A percentile compares a stretch with the other conserved stretches of the same genome.
Evolutionary conservation across 768 basidiomycete species (phyloP).

Genomic region (Ramaria rubella): DNA sequence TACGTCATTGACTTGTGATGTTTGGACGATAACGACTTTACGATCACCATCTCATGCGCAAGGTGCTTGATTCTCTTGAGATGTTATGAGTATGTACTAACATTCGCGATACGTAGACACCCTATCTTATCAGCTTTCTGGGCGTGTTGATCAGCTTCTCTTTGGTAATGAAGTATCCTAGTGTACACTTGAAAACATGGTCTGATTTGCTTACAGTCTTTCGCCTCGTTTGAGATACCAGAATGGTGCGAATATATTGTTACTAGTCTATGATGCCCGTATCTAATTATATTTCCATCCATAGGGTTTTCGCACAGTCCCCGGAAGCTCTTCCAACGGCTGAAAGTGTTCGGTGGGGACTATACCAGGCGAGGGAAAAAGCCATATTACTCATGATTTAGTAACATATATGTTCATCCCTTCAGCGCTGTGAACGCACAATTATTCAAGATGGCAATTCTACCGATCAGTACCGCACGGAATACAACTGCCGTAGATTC

Average conservation of each 20-base stretch:
- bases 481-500: conserved; percentile 59
- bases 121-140: conserved; percentile 3
- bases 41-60: conserved; percentile 7
- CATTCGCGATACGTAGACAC: background rate
- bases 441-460: background rate
- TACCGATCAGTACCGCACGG: conserved; percentile 26
- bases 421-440: conserved; percentile 9
- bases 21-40: too few relatives aligned
- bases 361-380: conserved; percentile 1
- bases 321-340: background rate
- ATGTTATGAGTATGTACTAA: background rate
- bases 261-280: background rate
- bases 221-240: conserved; percentile 7
- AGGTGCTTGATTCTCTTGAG: background rate
- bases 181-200: background rate
- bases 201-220: background rate
- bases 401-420: background rate
- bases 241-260: background rate
- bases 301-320: conserved; percentile 7
- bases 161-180: background rate
- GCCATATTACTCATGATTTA: background rate
- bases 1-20: background rate
- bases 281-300: background rate
- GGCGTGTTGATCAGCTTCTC: conserved; percentile 4
- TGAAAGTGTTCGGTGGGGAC: conserved; percentile 2